Evolutionary conservation across 225 moss, liverwort and hornwort genomes (phyloP).

Genomic region (Pseudoscleropodium purum): DNA sequence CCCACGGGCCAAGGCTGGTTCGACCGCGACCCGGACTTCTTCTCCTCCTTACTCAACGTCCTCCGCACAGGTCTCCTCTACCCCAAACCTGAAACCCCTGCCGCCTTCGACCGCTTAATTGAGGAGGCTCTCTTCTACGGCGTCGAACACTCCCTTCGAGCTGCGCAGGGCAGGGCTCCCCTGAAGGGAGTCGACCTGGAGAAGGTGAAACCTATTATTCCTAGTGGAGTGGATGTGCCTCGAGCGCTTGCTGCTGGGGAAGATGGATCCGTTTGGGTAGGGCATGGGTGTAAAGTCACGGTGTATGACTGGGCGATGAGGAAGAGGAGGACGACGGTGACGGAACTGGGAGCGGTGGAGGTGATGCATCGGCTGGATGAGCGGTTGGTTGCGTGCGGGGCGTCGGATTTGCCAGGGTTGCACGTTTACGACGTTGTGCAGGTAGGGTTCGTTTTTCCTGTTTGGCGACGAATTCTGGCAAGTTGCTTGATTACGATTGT

Average conservation of each 20-base stretch:
- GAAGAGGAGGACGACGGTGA: conserved; percentile 61
- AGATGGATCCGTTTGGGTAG: conserved; percentile 78
- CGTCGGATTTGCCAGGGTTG: conserved; percentile 63
- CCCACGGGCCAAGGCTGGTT: conserved; percentile 47
- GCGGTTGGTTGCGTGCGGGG: conserved; percentile 36
- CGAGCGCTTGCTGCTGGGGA: conserved; percentile 33
- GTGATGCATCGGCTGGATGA: conserved; percentile 50
- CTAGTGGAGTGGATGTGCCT: conserved; percentile 60
- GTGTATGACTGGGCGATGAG: conserved; percentile 85
- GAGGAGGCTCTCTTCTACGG: conserved; percentile 71
- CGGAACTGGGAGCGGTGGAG: conserved; percentile 53
- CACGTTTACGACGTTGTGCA: conserved; percentile 56
- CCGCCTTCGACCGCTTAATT: conserved; percentile 27
- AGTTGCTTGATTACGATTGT: not conserved
- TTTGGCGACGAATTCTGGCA: not conserved
- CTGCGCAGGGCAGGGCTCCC: conserved; percentile 27
- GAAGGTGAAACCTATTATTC: conserved; percentile 46
- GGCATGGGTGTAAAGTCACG: conserved; percentile 79
- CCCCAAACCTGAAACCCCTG: conserved; percentile 11
- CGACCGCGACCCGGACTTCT: conserved; percentile 67
- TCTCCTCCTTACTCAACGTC: conserved; percentile 34
- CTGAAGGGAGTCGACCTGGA: conserved; percentile 63
- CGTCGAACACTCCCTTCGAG: conserved; percentile 12
- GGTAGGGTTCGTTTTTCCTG: not conserved
- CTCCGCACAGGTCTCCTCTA: conserved; percentile 47